phyloP scores from a whole-genome alignment of 2,329 filamentous ascomycete genomes.

The Teratosphaeria pseudoeucalypti region DNA sequence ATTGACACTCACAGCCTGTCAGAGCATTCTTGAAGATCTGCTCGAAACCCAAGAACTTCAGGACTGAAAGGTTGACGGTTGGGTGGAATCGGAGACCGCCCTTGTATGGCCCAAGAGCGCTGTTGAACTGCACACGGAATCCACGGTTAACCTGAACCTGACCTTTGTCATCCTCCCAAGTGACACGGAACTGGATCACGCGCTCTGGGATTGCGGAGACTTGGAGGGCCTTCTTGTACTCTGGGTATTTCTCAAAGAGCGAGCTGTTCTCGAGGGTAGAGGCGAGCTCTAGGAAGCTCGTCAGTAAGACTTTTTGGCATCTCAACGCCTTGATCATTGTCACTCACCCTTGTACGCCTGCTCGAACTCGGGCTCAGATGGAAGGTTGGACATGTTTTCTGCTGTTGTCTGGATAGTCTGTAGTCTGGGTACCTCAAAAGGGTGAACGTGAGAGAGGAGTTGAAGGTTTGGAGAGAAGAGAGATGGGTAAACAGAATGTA shows the following conservation, averaged over 20 bases:
- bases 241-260: conserved; percentile 87
- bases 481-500: not conserved
- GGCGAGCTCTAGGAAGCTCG: conserved; percentile 59
- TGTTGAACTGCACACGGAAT: conserved; percentile 98
- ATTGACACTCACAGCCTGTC: conserved; percentile 61
- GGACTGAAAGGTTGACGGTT: conserved; percentile 62
- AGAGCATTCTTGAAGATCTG: conserved; percentile 99
- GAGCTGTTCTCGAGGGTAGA: conserved; percentile 89
- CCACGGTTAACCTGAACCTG: conserved; percentile 85
- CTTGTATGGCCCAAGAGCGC: conserved; percentile 94
- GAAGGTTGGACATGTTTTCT: conserved; percentile 53
- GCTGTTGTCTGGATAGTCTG: not conserved
- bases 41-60: conserved; percentile 98
- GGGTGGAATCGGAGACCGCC: conserved; percentile 93
- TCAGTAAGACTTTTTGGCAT: not conserved
- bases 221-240: conserved; percentile 83
- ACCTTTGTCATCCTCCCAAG: conserved; percentile 86
- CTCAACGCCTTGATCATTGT: not conserved
- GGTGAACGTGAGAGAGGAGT: not conserved
- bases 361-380: conserved; percentile 91
- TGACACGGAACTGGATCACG: conserved; percentile 91
- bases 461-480: not conserved
- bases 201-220: conserved; percentile 89
- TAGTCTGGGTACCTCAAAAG: not conserved
- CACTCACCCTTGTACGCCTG: conserved; percentile 89